These are phyloP conservation scores for Teunomyces tritomae DNA, from an alignment of 805 yeast species.

Conservation along the genomic window DNA sequence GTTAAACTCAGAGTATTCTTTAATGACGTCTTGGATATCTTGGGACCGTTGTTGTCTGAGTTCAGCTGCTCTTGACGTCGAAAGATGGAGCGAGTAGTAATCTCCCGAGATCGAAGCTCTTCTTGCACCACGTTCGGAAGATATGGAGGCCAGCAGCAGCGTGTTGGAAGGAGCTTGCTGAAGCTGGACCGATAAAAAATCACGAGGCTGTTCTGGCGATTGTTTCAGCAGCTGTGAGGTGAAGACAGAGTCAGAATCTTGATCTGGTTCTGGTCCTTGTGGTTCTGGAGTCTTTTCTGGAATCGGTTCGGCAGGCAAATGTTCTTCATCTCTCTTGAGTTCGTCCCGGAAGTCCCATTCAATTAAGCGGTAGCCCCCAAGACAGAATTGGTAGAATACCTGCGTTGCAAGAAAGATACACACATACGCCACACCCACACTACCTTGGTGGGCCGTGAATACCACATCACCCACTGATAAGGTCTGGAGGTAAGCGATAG, in stretches of 20 bases:
- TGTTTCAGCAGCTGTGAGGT: background rate
- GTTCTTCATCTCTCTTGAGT: conserved; percentile 12
- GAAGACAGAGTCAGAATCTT: background rate
- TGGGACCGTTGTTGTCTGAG: conserved; percentile 27
- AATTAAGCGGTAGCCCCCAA: conserved; percentile 70
- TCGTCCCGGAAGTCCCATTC: conserved; percentile 63
- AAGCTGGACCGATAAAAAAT: conserved; percentile 14
- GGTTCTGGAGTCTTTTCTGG: conserved; percentile 1
- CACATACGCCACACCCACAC: conserved; percentile 79
- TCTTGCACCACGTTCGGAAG: conserved; percentile 5
- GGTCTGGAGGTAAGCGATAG: conserved; percentile 79
- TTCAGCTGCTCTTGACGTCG: conserved; percentile 21
- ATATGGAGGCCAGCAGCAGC: conserved; percentile 4
- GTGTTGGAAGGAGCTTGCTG: conserved; percentile 9
- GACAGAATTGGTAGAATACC: conserved; percentile 64
- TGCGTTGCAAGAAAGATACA: conserved; percentile 73
- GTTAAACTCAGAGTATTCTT: conserved; percentile 44
- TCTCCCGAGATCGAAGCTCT: conserved; percentile 8
- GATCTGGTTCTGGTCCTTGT: background rate
- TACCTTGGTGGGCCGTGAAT: conserved; percentile 58
- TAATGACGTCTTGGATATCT: conserved; percentile 38
- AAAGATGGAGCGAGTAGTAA: conserved; percentile 13
- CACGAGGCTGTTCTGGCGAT: background rate
- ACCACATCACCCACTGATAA: conserved; percentile 57
- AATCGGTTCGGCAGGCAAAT: background rate